These are phyloP conservation scores for Penicillium cinerascens DNA, from an alignment of 495 filamentous ascomycete species.

Conservation along the genomic window DNA sequence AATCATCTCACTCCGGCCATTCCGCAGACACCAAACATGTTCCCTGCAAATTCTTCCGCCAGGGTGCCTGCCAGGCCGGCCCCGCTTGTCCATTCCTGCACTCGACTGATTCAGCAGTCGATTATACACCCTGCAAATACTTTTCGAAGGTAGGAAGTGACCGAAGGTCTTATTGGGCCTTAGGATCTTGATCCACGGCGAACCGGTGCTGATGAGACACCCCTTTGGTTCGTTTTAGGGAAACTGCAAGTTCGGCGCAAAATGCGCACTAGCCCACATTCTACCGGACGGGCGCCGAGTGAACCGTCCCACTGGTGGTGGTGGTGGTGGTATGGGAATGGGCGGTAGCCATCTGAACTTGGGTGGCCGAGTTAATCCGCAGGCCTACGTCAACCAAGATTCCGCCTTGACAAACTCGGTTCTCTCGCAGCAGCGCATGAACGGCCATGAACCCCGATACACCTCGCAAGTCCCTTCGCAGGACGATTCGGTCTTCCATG, in stretches of 20 bases:
- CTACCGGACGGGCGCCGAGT: constrained; percentile 89
- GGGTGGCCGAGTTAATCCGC: constrained; percentile 69
- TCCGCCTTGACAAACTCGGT: constrained; percentile 82
- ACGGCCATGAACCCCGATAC: constrained; percentile 44
- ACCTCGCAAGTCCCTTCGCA: constrained; percentile 33
- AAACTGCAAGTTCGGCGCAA: constrained; percentile 97
- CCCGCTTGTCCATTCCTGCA: constrained; percentile 95
- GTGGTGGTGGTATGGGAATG: constrained; percentile 30
- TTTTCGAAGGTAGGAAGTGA: constrained; percentile 78
- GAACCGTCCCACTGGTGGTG: constrained; percentile 55
- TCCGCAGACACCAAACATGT: constrained; percentile 88
- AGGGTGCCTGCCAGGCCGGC: constrained; percentile 94
- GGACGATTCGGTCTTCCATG: constrained; percentile 44
- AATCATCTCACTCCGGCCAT: constrained; percentile 13
- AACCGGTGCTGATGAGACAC: constrained; percentile 3
- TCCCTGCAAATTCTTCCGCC: constrained; percentile 97
- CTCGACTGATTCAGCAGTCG: constrained; percentile 71
- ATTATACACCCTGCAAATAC: constrained; percentile 92
- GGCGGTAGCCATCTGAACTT: constrained; percentile 59
- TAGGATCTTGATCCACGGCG: not conserved
- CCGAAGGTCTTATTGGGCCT: not conserved
- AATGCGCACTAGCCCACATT: constrained; percentile 94
- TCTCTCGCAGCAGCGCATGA: constrained; percentile 64
- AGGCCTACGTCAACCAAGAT: constrained; percentile 59
- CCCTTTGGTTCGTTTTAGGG: constrained; percentile 54